These are phyloP conservation scores for Linderniella brevidens DNA, from an alignment of 257 asterid genomes.

Conservation along the genomic window DNA sequence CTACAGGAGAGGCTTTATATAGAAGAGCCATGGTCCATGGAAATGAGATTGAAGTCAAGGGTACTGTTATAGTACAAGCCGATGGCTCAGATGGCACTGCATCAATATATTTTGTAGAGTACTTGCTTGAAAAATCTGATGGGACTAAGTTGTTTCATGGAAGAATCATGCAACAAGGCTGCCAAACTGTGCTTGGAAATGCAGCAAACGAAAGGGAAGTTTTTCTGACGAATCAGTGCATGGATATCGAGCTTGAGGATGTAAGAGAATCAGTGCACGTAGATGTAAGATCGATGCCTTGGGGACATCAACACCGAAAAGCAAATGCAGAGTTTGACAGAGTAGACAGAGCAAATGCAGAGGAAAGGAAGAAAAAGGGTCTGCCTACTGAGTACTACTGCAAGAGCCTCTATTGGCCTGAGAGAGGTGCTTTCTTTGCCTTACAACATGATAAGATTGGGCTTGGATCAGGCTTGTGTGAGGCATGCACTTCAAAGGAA, in stretches of 20 bases:
- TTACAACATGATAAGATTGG: constrained; percentile 42
- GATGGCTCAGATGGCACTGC: constrained; percentile 31
- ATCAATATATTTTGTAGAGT: constrained; percentile 51
- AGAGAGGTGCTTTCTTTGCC: constrained; percentile 74
- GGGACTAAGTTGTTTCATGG: constrained; percentile 83
- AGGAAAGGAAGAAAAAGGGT: constrained; percentile 65
- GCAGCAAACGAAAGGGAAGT: constrained; percentile 76
- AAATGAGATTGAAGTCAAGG: constrained; percentile 37
- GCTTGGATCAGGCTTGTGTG: constrained; percentile 70
- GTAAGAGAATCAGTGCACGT: constrained; percentile 26
- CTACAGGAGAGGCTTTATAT: constrained; percentile 44
- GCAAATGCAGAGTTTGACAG: constrained; percentile 46
- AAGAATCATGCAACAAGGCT: constrained; percentile 55
- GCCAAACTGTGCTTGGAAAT: constrained; percentile 78
- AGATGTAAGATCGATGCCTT: constrained; percentile 43
- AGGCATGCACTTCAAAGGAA: constrained; percentile 40
- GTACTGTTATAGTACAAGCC: constrained; percentile 44
- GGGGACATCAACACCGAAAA: constrained; percentile 86
- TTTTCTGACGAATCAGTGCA: constrained; percentile 66
- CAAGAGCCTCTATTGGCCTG: constrained; percentile 76
- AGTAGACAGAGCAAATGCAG: constrained; percentile 61
- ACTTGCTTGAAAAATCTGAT: constrained; percentile 59
- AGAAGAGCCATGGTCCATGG: constrained; percentile 41
- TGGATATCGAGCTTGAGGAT: constrained; percentile 44
- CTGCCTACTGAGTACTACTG: constrained; percentile 65